phyloP scores from a whole-genome alignment of 176 grass and related monocot species.

The Alloteropsis semialata region DNA sequence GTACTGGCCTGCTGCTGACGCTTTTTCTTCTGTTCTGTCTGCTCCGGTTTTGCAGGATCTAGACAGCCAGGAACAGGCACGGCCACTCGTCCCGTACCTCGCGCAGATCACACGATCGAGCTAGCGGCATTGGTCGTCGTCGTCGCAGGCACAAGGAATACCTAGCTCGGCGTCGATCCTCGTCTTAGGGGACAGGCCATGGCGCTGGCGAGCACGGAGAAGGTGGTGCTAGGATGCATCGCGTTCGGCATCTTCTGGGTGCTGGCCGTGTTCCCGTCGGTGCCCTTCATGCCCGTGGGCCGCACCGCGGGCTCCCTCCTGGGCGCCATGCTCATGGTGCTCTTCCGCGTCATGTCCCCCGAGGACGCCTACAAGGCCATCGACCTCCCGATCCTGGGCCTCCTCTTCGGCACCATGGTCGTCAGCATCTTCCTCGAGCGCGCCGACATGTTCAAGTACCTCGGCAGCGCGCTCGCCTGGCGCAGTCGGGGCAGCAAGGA shows the following conservation, averaged over 20 bases:
- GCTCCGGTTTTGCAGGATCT: conserved; percentile 45
- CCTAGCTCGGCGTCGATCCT: background rate
- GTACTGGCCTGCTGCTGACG: background rate
- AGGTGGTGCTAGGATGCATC: conserved; percentile 81
- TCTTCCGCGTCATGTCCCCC: conserved; percentile 76
- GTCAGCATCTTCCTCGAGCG: conserved; percentile 89
- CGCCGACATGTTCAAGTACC: conserved; percentile 93
- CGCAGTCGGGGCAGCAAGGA: conserved; percentile 84
- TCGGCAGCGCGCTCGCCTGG: conserved; percentile 80
- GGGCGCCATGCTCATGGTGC: conserved; percentile 89
- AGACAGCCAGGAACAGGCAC: background rate
- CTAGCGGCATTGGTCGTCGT: background rate
- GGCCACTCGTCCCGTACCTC: background rate
- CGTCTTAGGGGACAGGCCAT: background rate
- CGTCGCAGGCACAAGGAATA: background rate
- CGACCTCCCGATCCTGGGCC: conserved; percentile 93
- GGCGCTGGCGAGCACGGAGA: conserved; percentile 57
- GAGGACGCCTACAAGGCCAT: conserved; percentile 73
- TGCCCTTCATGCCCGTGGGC: conserved; percentile 89
- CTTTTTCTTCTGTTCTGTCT: background rate
- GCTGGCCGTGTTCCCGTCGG: conserved; percentile 87
- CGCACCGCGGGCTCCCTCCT: conserved; percentile 88
- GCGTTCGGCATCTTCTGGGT: conserved; percentile 95
- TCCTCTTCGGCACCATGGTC: conserved; percentile 97
- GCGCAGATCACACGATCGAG: background rate